phyloP scores from a whole-genome alignment of 257 asterid genomes.

The Echites panduratus region DNA sequence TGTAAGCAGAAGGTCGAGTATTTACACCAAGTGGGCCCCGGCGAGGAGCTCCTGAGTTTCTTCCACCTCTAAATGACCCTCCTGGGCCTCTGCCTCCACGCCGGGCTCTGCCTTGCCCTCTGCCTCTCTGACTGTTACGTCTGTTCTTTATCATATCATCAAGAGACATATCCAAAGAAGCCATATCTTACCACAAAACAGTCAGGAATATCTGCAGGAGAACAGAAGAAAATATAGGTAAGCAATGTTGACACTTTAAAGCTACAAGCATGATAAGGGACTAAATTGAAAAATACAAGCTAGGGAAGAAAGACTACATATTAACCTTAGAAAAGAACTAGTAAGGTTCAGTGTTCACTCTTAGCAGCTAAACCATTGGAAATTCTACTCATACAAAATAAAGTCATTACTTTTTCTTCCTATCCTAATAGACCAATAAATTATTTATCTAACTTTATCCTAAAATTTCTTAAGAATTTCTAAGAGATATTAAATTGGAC shows the following conservation, averaged over 20 bases:
- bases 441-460: neutral
- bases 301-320: neutral
- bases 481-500: neutral
- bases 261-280: neutral
- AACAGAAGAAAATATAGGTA: neutral
- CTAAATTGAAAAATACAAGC: neutral
- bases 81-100: constrained; percentile 79
- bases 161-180: constrained; percentile 73
- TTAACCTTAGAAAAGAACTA: neutral
- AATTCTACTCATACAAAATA: neutral
- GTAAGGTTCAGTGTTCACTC: neutral
- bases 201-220: constrained; percentile 21
- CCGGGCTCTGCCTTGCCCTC: constrained; percentile 59
- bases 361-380: neutral
- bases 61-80: constrained; percentile 70
- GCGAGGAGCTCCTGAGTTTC: constrained; percentile 57
- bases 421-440: neutral
- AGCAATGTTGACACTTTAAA: neutral
- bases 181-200: constrained; percentile 37
- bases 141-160: constrained; percentile 88
- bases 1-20: constrained; percentile 51
- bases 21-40: constrained; percentile 76
- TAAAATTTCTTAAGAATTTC: neutral
- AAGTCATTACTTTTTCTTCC: neutral
- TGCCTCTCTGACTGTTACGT: constrained; percentile 44